Conservation (phyloP, 352 stramenopile species). For the Phytophthora tubulina region DNA sequence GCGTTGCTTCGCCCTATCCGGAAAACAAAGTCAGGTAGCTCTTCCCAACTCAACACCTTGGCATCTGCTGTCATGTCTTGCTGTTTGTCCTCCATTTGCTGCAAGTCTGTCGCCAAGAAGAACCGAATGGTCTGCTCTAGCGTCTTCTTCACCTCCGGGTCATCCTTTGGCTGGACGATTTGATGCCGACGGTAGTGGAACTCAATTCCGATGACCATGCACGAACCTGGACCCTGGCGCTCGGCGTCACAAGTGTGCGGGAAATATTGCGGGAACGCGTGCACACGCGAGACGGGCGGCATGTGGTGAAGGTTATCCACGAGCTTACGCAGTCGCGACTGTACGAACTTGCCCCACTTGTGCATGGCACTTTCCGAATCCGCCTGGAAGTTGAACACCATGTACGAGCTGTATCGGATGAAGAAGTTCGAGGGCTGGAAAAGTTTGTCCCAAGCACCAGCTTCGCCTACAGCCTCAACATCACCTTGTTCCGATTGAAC, state of each 20-base stretch:
- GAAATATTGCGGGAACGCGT: conserved; percentile 80
- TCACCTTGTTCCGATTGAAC: conserved; percentile 21
- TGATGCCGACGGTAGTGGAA: conserved; percentile 65
- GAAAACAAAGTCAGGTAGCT: conserved; percentile 82
- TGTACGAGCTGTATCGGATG: conserved; percentile 84
- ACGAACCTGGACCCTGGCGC: conserved; percentile 60
- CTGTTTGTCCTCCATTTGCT: conserved; percentile 83
- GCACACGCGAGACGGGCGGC: conserved; percentile 60
- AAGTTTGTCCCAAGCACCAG: conserved; percentile 69
- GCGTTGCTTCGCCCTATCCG: conserved; percentile 54
- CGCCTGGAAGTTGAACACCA: conserved; percentile 76
- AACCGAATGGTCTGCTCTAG: conserved; percentile 85
- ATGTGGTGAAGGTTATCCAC: conserved; percentile 82
- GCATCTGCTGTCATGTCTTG: conserved; percentile 71
- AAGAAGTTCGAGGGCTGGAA: conserved; percentile 88
- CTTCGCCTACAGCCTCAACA: conserved; percentile 2
- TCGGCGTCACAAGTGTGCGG: conserved; percentile 53
- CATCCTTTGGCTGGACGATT: conserved; percentile 54
- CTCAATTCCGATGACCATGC: conserved; percentile 86
- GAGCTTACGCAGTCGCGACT: conserved; percentile 82
- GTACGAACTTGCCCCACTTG: conserved; percentile 86
- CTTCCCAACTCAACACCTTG: conserved; percentile 63
- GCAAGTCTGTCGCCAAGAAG: conserved; percentile 85
- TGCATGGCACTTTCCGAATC: conserved; percentile 73
- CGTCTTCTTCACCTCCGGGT: conserved; percentile 76